These are phyloP conservation scores for Cyberlindnera meyerae DNA, from an alignment of 805 yeast genomes.

Conservation along the genomic window DNA sequence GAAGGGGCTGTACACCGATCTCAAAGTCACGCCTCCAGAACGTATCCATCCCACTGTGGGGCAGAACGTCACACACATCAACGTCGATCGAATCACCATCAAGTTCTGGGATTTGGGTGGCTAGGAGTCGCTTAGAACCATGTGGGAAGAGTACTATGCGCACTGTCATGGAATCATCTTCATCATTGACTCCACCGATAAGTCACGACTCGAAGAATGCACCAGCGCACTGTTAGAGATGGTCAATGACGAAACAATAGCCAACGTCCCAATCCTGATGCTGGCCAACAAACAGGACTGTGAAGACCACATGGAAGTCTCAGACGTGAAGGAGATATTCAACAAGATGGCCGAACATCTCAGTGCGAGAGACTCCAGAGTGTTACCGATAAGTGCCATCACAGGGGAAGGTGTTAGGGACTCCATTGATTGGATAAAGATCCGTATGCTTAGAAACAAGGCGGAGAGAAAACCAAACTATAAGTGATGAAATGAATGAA, in stretches of 20 bases:
- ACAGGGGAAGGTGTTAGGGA: constrained; percentile 76
- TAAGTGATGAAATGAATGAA: not conserved
- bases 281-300: constrained; percentile 92
- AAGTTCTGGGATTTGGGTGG: constrained; percentile 98
- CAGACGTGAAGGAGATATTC: constrained; percentile 77
- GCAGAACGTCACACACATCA: constrained; percentile 57
- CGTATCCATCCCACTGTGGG: constrained; percentile 91
- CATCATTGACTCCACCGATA: constrained; percentile 88
- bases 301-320: constrained; percentile 64
- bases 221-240: constrained; percentile 53
- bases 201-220: constrained; percentile 79
- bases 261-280: constrained; percentile 88
- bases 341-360: constrained; percentile 76
- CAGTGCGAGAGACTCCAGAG: constrained; percentile 87
- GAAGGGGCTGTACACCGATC: constrained; percentile 47
- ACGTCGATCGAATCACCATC: constrained; percentile 37
- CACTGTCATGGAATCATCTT: constrained; percentile 90
- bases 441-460: constrained; percentile 52
- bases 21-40: constrained; percentile 45
- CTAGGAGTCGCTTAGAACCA: constrained; percentile 71
- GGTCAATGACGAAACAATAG: constrained; percentile 48
- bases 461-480: constrained; percentile 32
- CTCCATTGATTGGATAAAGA: constrained; percentile 83
- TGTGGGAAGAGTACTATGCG: constrained; percentile 85
- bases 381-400: constrained; percentile 83